Evolutionary conservation across 331 rosid species (phyloP), one percentile per base, ranked within the genome.

Genomic region (Malus hybrid): DNA sequence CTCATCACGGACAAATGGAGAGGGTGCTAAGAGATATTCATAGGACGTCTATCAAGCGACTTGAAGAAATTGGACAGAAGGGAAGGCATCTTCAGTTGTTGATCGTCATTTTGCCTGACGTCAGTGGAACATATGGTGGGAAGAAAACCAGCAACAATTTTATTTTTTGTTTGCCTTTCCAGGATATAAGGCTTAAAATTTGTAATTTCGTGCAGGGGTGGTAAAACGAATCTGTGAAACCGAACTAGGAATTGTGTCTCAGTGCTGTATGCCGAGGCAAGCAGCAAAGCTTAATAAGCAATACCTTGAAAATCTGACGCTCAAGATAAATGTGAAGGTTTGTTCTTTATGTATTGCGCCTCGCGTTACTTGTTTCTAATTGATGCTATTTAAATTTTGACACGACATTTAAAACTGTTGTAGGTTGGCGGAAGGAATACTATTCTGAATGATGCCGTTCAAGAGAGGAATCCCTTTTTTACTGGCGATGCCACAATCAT

Each of bases 311-410:
- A 86, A 86, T 77, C 27, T 93, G 57, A 8, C 97, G 2, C 87
- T 91, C 0, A 93, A 93, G 80, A 86, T 93, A 4, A 86, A 81
- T 50, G 83, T 79, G 5, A 86, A 84, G 85, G 90, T 83, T 65
- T 33, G 36, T 33, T 33, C 36, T 33, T 33, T 33, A 33, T 33
- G 36, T 33, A 33, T 33, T 33, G 36, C 7, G 36, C 36, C 36
- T 33, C 7, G 1, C 6, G 36, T 33, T 33, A 33, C 36, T 33
- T 33, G 36, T 33, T 33, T 33, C 7, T 33, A 33, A 5, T 33
- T 33, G 36, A 6, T 33, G 7, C 36, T 3, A 20, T 33, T 33
- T 33, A 7, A 9, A 3, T 46, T 7, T 54, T 15, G 69, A 77
- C 44, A 22, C 36, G 36, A 12, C 6, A 6, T 3, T n/a, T 31